A percentile compares a stretch with the other conserved stretches of the same genome.
These are phyloP conservation scores for Tetrahymena borealis DNA, from an alignment of 73 alveolate genomes.

Conservation along the genomic window DNA sequence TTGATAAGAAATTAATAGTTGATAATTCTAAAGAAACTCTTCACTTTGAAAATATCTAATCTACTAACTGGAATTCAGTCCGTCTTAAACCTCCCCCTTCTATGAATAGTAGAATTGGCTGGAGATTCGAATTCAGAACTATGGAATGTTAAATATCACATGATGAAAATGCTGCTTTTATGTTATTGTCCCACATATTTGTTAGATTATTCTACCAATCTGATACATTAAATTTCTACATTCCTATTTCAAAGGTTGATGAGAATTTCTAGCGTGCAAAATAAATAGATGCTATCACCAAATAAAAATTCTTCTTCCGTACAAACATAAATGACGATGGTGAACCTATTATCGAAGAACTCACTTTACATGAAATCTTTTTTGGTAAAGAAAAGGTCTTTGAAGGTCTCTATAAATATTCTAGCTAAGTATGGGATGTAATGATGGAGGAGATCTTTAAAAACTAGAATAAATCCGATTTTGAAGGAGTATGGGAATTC, in stretches of 20 bases:
- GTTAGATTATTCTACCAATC: slow-evolving; percentile 16
- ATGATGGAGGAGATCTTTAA: slow-evolving; percentile 8
- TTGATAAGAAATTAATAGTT: slow-evolving; percentile 48
- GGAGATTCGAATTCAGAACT: slow-evolving; percentile 95
- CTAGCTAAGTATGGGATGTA: slow-evolving; percentile 29
- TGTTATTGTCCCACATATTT: slow-evolving; percentile 48
- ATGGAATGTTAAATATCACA: slow-evolving; percentile 92
- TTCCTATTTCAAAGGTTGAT: slow-evolving; percentile 47
- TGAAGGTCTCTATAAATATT: slow-evolving; percentile 56
- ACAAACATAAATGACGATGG: slow-evolving; percentile 55
- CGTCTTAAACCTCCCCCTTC: slow-evolving; percentile 98
- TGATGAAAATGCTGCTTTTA: slow-evolving; percentile 90
- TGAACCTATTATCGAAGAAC: slow-evolving; percentile 58
- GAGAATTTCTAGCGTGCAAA: slow-evolving; percentile 74
- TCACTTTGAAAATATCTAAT: slow-evolving; percentile 91
- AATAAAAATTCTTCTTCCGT: slow-evolving; percentile 79
- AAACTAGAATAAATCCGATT: background rate
- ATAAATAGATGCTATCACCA: slow-evolving; percentile 64
- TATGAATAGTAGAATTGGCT: slow-evolving; percentile 72
- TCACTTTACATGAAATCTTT: slow-evolving; percentile 71
- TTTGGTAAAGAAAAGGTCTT: slow-evolving; percentile 59
- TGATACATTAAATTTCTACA: slow-evolving; percentile 13
- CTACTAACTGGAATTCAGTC: slow-evolving; percentile 96
- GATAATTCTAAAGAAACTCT: slow-evolving; percentile 68
- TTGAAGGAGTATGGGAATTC: slow-evolving; percentile 43